A percentile compares a stretch with the other conserved stretches of the same genome.
phyloP scores from a whole-genome alignment of 257 asterid genomes.

The Asclepias syriaca region DNA sequence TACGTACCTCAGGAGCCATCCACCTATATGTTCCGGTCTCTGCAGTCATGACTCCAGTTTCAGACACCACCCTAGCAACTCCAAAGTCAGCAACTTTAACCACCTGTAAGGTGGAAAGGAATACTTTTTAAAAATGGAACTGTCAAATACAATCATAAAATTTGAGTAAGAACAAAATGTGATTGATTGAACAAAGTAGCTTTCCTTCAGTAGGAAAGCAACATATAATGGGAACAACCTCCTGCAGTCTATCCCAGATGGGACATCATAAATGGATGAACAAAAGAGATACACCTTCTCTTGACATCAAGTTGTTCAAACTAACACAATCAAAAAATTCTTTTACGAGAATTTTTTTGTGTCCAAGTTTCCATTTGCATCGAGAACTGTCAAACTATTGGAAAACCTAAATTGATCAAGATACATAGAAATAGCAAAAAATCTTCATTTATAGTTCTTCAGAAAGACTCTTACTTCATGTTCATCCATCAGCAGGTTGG shows the following conservation, averaged over 20 bases:
- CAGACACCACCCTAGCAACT: slow-evolving; percentile 86
- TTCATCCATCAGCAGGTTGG: slow-evolving; percentile 49
- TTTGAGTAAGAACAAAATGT: neutral
- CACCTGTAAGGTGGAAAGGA: slow-evolving; percentile 39
- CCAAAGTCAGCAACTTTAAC: slow-evolving; percentile 99
- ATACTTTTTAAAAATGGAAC: neutral
- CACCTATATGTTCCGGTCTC: slow-evolving; percentile 98
- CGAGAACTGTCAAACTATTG: neutral
- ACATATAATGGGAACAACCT: neutral
- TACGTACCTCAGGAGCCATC: slow-evolving; percentile 98
- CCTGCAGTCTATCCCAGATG: neutral
- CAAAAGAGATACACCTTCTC: neutral
- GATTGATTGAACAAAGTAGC: neutral
- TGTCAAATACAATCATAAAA: neutral
- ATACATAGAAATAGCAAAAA: neutral
- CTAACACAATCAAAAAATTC: neutral
- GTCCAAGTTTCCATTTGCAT: neutral
- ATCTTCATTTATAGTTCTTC: neutral
- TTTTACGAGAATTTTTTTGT: neutral
- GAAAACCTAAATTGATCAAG: neutral
- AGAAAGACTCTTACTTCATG: slow-evolving; percentile 34
- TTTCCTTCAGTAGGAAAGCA: neutral
- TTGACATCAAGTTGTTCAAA: neutral
- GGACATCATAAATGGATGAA: neutral
- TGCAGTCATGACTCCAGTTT: slow-evolving; percentile 95